Evolutionary conservation across 2,329 filamentous ascomycete genomes (phyloP).

Genomic region (Ambrosiella xylebori): DNA sequence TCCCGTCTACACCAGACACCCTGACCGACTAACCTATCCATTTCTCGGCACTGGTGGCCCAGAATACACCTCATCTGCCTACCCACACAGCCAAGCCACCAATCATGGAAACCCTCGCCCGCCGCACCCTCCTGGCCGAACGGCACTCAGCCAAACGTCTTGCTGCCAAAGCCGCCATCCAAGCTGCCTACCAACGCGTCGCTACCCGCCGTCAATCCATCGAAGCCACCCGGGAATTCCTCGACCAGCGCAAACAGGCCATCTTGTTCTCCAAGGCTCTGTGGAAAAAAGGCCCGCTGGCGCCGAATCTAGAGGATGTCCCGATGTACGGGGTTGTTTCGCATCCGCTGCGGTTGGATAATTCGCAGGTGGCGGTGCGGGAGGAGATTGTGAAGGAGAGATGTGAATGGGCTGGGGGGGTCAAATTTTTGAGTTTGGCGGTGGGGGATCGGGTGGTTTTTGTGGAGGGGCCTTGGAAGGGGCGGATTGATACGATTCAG

Average conservation of each 20-base stretch:
- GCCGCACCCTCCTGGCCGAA: constrained; percentile 48
- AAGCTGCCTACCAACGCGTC: constrained; percentile 18
- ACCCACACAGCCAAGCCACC: constrained; percentile 5
- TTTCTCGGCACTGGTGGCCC: no score
- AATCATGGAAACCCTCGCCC: constrained; percentile 54
- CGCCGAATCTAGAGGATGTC: constrained; percentile 57
- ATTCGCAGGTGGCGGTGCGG: constrained; percentile 18
- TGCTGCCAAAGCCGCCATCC: constrained; percentile 23
- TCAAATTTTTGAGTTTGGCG: constrained; percentile 42
- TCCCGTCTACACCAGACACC: no score
- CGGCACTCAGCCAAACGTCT: constrained; percentile 38
- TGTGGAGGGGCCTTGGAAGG: constrained; percentile 59
- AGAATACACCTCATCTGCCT: neutral
- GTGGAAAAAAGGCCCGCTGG: constrained; percentile 61
- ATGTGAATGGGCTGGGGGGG: constrained; percentile 37
- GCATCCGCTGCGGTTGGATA: constrained; percentile 11
- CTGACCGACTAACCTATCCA: no score
- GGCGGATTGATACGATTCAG: constrained; percentile 61
- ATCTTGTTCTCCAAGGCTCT: constrained; percentile 38
- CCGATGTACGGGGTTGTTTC: constrained; percentile 39
- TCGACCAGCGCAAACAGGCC: constrained; percentile 15
- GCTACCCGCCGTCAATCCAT: constrained; percentile 18
- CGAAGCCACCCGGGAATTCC: constrained; percentile 16
- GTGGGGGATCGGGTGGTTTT: constrained; percentile 68
- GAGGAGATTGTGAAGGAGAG: constrained; percentile 25